Conservation (phyloP, 352 stramenopile genomes). For the Globisporangium okanoganense region DNA sequence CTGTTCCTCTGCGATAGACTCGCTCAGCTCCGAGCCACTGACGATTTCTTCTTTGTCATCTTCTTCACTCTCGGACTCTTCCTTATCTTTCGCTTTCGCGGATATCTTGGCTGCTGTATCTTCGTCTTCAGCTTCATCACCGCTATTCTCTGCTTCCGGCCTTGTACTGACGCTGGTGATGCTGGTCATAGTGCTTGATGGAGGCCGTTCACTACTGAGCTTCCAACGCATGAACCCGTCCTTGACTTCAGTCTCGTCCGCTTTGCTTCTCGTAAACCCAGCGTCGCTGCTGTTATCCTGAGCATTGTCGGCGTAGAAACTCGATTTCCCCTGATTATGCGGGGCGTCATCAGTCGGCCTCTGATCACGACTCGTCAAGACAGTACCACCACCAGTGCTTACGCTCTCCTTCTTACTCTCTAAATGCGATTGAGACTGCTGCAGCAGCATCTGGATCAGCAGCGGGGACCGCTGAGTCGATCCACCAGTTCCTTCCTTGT, state of each 20-base stretch:
- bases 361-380: neutral
- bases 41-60: slow-evolving; percentile 47
- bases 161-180: neutral
- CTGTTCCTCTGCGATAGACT: slow-evolving; percentile 41
- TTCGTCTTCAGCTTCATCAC: neutral
- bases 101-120: neutral
- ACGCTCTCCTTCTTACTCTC: neutral
- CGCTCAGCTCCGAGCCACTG: slow-evolving; percentile 53
- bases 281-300: neutral
- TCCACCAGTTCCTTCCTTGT: neutral
- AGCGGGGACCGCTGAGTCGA: slow-evolving; percentile 11
- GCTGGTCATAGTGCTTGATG: neutral
- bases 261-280: neutral
- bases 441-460: slow-evolving; percentile 27
- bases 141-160: neutral
- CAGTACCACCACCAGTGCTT: neutral
- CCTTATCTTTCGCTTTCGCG: slow-evolving; percentile 10
- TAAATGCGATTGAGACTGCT: neutral
- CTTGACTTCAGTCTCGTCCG: neutral
- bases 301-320: too few relatives aligned
- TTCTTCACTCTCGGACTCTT: slow-evolving; percentile 23
- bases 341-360: neutral
- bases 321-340: neutral
- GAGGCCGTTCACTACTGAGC: neutral
- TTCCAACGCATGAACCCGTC: neutral